A percentile compares a stretch with the other conserved stretches of the same genome.
These are phyloP conservation scores for Gossypium rotundifolium DNA, from an alignment of 345 rosid species.

Conservation along the genomic window DNA sequence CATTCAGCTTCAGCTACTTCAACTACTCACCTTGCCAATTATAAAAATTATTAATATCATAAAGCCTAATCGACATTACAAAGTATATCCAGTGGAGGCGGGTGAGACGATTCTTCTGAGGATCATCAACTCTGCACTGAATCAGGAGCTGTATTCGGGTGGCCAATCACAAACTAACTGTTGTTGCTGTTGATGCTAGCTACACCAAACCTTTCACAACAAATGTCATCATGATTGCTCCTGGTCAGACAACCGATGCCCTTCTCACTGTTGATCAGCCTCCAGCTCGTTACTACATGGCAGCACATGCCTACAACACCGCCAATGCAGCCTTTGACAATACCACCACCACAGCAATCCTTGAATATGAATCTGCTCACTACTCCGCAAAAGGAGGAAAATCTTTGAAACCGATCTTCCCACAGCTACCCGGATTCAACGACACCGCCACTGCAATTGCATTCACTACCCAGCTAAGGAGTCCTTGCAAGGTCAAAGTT, in stretches of 20 bases:
- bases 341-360: constrained; percentile 78
- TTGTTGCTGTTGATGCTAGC: constrained; percentile 56
- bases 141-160: constrained; percentile 59
- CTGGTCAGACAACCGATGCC: constrained; percentile 81
- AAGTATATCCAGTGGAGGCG: constrained; percentile 31
- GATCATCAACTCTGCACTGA: constrained; percentile 66
- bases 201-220: constrained; percentile 62
- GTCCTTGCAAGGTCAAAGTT: constrained; percentile 47
- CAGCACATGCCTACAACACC: constrained; percentile 51
- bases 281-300: constrained; percentile 68
- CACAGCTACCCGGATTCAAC: constrained; percentile 74
- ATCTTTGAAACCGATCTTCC: constrained; percentile 49
- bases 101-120: constrained; percentile 60
- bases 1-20: background rate
- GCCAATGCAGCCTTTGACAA: constrained; percentile 60
- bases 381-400: constrained; percentile 34
- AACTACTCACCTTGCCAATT: background rate
- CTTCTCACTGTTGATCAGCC: constrained; percentile 67
- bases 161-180: constrained; percentile 55
- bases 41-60: too few species aligned
- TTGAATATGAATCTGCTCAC: constrained; percentile 50
- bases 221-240: constrained; percentile 52
- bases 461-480: constrained; percentile 47
- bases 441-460: constrained; percentile 78
- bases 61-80: too few species aligned